Percentiles rank a stretch among this genome's conserved stretches.
Evolutionary conservation across 371 early-diverging fungal genomes (phyloP).

Genomic region (Haplosporangium sp.): DNA sequence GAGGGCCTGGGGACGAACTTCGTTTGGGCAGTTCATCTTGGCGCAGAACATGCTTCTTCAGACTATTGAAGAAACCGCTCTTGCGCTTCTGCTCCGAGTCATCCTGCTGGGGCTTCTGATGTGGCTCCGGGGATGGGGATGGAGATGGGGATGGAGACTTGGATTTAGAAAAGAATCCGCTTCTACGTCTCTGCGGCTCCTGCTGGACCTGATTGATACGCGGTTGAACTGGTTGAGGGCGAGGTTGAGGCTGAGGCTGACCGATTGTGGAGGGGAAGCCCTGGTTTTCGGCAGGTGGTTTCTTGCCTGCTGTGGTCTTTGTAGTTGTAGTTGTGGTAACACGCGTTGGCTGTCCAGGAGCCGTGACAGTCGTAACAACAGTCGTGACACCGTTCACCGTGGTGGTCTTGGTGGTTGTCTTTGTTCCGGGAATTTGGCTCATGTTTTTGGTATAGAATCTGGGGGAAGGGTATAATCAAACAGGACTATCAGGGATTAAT

Average conservation of each 20-base stretch:
- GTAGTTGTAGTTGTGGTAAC: slow-evolving; percentile 44
- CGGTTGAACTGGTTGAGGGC: slow-evolving; percentile 15
- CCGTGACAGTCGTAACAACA: slow-evolving; percentile 37
- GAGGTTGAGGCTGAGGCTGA: slow-evolving; percentile 40
- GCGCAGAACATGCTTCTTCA: slow-evolving; percentile 34
- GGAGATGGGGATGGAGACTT: neutral
- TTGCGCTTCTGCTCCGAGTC: slow-evolving; percentile 24
- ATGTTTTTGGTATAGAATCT: slow-evolving; percentile 8
- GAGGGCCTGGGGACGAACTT: neutral
- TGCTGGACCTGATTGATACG: neutral
- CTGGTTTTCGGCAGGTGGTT: slow-evolving; percentile 12
- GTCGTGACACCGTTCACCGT: slow-evolving; percentile 51
- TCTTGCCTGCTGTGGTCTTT: slow-evolving; percentile 28
- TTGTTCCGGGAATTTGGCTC: slow-evolving; percentile 45
- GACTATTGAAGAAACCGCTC: slow-evolving; percentile 28
- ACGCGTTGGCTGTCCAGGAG: slow-evolving; percentile 50
- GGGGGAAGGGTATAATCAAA: slow-evolving; percentile 1
- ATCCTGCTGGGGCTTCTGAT: slow-evolving; percentile 3
- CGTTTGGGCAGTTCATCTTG: slow-evolving; percentile 20
- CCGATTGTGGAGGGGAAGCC: slow-evolving; percentile 13
- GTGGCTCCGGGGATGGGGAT: neutral
- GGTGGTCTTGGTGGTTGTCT: slow-evolving; percentile 48
- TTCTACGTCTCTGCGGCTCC: neutral
- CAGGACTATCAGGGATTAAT: neutral
- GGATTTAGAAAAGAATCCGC: neutral